A percentile compares a stretch with the other conserved stretches of the same genome.
Evolutionary conservation across 2,329 filamentous ascomycete species (phyloP).

Genomic region (Penicillium sp.): DNA sequence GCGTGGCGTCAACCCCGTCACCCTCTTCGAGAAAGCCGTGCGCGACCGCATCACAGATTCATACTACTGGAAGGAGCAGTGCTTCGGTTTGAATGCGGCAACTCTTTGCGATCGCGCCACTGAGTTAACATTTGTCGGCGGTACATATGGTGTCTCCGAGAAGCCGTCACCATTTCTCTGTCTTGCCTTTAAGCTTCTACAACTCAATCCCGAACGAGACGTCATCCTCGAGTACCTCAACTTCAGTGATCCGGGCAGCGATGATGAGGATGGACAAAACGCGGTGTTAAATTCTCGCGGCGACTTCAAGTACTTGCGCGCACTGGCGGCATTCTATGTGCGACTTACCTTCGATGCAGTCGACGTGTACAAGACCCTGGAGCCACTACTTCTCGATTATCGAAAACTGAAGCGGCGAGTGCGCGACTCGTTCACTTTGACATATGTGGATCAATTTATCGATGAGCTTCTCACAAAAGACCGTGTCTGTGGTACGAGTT

Average conservation of each 20-base stretch:
- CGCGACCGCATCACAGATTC: slow-evolving; percentile 92
- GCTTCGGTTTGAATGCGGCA: slow-evolving; percentile 85
- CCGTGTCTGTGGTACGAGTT: slow-evolving; percentile 82
- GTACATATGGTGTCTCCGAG: slow-evolving; percentile 80
- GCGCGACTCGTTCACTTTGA: slow-evolving; percentile 72
- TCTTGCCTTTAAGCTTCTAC: slow-evolving; percentile 89
- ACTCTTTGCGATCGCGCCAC: slow-evolving; percentile 85
- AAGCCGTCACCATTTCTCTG: slow-evolving; percentile 90
- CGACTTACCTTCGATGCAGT: slow-evolving; percentile 79
- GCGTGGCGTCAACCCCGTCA: slow-evolving; percentile 91
- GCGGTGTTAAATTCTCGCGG: slow-evolving; percentile 37
- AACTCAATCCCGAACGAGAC: slow-evolving; percentile 77
- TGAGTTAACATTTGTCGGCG: slow-evolving; percentile 80
- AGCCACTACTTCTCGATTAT: slow-evolving; percentile 78
- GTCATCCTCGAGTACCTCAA: slow-evolving; percentile 78
- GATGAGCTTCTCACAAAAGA: slow-evolving; percentile 89
- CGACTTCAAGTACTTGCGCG: slow-evolving; percentile 76
- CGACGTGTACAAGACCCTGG: slow-evolving; percentile 76
- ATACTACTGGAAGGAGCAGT: slow-evolving; percentile 99
- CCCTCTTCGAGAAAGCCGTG: slow-evolving; percentile 92
- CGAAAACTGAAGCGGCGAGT: slow-evolving; percentile 79
- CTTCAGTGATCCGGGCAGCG: slow-evolving; percentile 71
- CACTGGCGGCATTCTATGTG: slow-evolving; percentile 90
- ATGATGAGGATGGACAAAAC: slow-evolving; percentile 26
- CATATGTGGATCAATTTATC: slow-evolving; percentile 87